Evolutionary conservation across 768 basidiomycete species (phyloP), one percentile per base, ranked within the genome.

Genomic region (Hysterangium stoloniferum): DNA sequence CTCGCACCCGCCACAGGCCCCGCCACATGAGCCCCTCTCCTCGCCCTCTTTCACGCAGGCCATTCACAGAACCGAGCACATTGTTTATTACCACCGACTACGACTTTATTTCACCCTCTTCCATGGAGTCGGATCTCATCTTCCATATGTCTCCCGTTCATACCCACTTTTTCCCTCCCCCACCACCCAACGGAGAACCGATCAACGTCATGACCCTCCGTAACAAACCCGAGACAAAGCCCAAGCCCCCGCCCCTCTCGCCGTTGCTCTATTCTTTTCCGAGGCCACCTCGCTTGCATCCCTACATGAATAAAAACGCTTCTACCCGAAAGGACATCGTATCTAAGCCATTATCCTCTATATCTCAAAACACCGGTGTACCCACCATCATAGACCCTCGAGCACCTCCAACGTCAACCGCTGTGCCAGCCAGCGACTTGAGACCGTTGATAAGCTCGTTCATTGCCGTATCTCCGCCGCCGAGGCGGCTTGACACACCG

Each of bases 201-300:
- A 12, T 42, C 41, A 42, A 42, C n/a, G 41, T 42, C 41, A 42
- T 42, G 41, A 42, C 17, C 20, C 41, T 42, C 11, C 38, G 38
- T 27, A 22, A 24, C 41, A 42, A 42, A 42, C 24, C 7, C 13
- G 24, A 42, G 20, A 28, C 24, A 27, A 42, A 42, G 29, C 24
- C 11, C 19, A 20, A 42, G 15, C 33, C 44, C 8, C 44, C 44
- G 1, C 44, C 44, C 19, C 44, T 45, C 19, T 45, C 44, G 13
- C 44, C 44, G 6, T 22, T 45, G 44, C 44, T 45, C 20, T 45
- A 45, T 32, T 45, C 44, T 17, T 45, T 45, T 17, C 44, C 44
- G 28, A 29, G 29, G 25, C 44, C 44, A 31, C 33, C 44, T 15
- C 20, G 17, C 15, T 4, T 33, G 20, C 44, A 45, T 4, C 13